Percentiles rank a stretch among this genome's conserved stretches.
Conservation (phyloP, 495 filamentous ascomycete species). For the Viridothelium virens region DNA sequence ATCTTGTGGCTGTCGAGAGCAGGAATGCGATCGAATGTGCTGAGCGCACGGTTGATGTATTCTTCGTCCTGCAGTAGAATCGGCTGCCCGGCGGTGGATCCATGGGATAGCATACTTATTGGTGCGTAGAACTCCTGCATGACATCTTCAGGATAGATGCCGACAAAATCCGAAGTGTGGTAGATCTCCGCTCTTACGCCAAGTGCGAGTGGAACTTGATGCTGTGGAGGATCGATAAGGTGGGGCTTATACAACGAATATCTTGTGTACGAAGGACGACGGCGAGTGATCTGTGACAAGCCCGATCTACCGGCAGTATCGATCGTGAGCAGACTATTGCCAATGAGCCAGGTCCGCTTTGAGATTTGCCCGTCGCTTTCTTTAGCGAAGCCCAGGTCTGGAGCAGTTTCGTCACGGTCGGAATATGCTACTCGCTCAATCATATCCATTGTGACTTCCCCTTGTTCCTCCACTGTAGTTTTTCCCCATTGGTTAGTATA, state of each 20-base stretch:
- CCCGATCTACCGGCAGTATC: slow-evolving; percentile 68
- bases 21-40: slow-evolving; percentile 73
- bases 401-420: slow-evolving; percentile 63
- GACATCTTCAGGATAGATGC: slow-evolving; percentile 74
- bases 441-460: slow-evolving; percentile 87
- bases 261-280: slow-evolving; percentile 78
- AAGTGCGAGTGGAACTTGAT: slow-evolving; percentile 51
- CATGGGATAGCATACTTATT: slow-evolving; percentile 13
- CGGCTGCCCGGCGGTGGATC: slow-evolving; percentile 14
- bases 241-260: slow-evolving; percentile 67
- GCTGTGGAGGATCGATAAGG: slow-evolving; percentile 57
- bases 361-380: slow-evolving; percentile 57
- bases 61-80: slow-evolving; percentile 81
- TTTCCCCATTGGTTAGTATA: slow-evolving; percentile 63
- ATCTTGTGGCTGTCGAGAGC: slow-evolving; percentile 94
- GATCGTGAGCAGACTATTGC: slow-evolving; percentile 78
- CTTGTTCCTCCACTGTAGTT: slow-evolving; percentile 80
- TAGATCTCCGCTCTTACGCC: slow-evolving; percentile 41
- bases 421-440: slow-evolving; percentile 88
- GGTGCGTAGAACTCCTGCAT: slow-evolving; percentile 73
- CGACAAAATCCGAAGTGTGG: slow-evolving; percentile 36
- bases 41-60: slow-evolving; percentile 64
- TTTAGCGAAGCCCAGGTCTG: slow-evolving; percentile 55
- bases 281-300: slow-evolving; percentile 69
- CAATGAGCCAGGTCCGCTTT: slow-evolving; percentile 77